Evolutionary conservation across 176 grass and related monocot species (phyloP).

Genomic region (Aegilops tauschii): DNA sequence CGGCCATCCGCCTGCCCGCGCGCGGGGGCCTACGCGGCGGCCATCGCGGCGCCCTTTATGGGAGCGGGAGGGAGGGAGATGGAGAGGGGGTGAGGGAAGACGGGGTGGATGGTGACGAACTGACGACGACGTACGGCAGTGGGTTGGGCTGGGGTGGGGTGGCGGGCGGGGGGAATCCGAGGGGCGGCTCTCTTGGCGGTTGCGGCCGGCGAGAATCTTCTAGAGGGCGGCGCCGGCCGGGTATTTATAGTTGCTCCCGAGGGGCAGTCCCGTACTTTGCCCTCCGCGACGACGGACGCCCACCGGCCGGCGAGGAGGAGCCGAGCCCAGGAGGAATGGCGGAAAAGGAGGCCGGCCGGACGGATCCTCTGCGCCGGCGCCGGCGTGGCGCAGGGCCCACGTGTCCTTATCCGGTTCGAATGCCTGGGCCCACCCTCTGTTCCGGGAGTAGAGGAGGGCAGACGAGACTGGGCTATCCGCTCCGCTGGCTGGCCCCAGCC

Average conservation of each 20-base stretch:
- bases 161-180: conserved; percentile 21
- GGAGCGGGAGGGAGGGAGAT: background rate
- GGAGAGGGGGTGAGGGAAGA: background rate
- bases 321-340: background rate
- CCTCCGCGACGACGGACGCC: background rate
- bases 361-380: conserved; percentile 5
- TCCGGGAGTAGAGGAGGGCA: background rate
- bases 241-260: background rate
- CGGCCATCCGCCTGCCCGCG: conserved; percentile 18
- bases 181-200: conserved; percentile 27
- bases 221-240: background rate
- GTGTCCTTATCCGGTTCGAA: background rate
- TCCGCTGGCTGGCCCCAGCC: background rate
- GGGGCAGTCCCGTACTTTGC: background rate
- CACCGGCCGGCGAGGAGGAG: background rate
- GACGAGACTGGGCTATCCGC: background rate
- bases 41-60: background rate
- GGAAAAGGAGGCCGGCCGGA: background rate
- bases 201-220: conserved; percentile 44
- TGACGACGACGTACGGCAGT: background rate
- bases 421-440: background rate
- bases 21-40: conserved; percentile 30
- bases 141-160: no score
- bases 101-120: conserved; percentile 8
- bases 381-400: background rate